phyloP scores from a whole-genome alignment of 2,329 filamentous ascomycete species.

The Trichoderma sp. region DNA sequence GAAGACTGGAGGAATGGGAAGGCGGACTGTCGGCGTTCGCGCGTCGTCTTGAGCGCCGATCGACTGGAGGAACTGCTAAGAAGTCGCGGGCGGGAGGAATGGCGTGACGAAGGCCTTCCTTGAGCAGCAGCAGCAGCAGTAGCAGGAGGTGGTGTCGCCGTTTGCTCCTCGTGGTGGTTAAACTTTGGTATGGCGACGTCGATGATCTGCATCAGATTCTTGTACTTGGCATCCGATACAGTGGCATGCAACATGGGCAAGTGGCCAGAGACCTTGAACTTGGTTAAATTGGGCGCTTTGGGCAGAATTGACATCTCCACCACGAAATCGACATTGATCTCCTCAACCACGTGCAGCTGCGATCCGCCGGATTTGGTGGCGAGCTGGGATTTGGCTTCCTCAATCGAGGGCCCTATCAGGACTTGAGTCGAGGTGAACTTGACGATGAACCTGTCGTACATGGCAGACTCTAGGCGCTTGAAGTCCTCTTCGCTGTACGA shows the following conservation, averaged over 20 bases:
- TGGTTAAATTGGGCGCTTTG: constrained; percentile 89
- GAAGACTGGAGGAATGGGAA: constrained; percentile 73
- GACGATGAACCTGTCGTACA: constrained; percentile 97
- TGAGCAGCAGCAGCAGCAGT: neutral
- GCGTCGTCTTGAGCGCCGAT: constrained; percentile 48
- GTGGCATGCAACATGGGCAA: constrained; percentile 89
- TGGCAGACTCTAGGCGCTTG: constrained; percentile 81
- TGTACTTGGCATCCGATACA: constrained; percentile 94
- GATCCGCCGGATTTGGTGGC: constrained; percentile 66
- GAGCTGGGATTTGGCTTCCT: constrained; percentile 83
- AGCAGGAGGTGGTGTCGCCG: neutral
- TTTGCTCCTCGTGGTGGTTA: constrained; percentile 42
- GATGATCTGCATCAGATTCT: constrained; percentile 92
- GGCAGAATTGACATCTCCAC: constrained; percentile 98
- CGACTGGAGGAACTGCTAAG: constrained; percentile 48
- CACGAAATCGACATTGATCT: constrained; percentile 95
- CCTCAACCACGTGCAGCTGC: constrained; percentile 86
- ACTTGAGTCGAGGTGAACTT: constrained; percentile 94
- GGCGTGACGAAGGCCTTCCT: constrained; percentile 36
- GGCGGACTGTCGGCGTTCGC: constrained; percentile 63
- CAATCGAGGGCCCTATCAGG: constrained; percentile 89
- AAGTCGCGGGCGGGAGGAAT: constrained; percentile 46
- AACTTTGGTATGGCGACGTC: constrained; percentile 93
- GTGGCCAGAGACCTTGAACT: constrained; percentile 87
- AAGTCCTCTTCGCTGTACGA: constrained; percentile 88